Evolutionary conservation across 2,329 filamentous ascomycete species (phyloP).

Genomic region (Colletotrichum lentis): DNA sequence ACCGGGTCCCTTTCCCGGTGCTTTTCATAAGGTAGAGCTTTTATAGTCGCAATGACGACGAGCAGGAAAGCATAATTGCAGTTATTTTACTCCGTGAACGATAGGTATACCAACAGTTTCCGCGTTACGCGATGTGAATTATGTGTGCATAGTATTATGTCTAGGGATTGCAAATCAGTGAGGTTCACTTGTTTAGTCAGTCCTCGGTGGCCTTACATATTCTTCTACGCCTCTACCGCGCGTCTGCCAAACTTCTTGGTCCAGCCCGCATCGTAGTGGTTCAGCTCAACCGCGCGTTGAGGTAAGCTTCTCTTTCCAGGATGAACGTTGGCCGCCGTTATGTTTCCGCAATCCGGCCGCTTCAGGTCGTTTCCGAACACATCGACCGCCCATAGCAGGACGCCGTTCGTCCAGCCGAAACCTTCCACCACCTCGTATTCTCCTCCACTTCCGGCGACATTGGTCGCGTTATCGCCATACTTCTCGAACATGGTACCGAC

Average conservation of each 20-base stretch:
- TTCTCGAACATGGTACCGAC: constrained; percentile 75
- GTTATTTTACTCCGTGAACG: neutral
- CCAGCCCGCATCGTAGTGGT: constrained; percentile 55
- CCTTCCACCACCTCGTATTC: constrained; percentile 76
- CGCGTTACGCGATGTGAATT: neutral
- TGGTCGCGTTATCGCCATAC: constrained; percentile 68
- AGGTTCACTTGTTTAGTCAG: too few relatives aligned
- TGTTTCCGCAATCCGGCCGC: constrained; percentile 64
- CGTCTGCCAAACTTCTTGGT: constrained; percentile 57
- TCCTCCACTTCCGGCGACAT: constrained; percentile 69
- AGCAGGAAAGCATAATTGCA: neutral
- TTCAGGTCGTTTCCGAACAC: constrained; percentile 64
- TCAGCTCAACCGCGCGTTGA: constrained; percentile 56
- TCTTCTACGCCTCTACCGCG: constrained; percentile 18
- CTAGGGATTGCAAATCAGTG: neutral
- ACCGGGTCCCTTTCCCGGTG: too few relatives aligned
- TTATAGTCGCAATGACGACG: neutral
- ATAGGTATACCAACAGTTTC: too few relatives aligned
- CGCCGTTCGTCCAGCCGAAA: constrained; percentile 76
- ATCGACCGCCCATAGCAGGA: constrained; percentile 72
- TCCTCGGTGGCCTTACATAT: neutral
- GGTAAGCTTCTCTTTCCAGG: constrained; percentile 43
- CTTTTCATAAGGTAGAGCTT: neutral
- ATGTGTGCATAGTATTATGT: neutral
- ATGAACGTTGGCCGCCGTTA: constrained; percentile 53